phyloP scores from a whole-genome alignment of 768 basidiomycete species.

The Kwoniella europaea region DNA sequence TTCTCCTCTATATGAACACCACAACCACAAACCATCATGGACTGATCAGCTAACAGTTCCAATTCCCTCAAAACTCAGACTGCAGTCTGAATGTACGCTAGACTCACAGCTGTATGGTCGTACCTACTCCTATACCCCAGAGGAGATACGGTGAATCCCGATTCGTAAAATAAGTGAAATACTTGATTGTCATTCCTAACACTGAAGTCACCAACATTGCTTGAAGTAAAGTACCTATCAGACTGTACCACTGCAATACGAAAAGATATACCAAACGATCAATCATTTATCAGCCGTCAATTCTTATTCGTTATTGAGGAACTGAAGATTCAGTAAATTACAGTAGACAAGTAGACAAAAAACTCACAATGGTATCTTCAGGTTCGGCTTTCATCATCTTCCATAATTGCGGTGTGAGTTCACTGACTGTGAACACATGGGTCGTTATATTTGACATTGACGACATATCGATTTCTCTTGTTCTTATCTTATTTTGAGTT shows the following conservation, averaged over 20 bases:
- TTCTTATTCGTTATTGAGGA: background rate
- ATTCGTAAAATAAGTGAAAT: conserved; percentile 20
- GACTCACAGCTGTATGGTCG: conserved; percentile 18
- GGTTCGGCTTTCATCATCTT: background rate
- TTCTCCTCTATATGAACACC: background rate
- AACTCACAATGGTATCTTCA: conserved; percentile 15
- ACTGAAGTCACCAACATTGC: conserved; percentile 17
- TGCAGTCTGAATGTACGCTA: too few species aligned
- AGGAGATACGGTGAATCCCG: conserved; percentile 14
- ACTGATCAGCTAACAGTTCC: background rate
- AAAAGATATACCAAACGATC: background rate
- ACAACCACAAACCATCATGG: background rate
- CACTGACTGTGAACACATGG: background rate
- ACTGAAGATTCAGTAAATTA: background rate
- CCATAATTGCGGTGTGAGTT: conserved; percentile 12
- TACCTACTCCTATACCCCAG: conserved; percentile 19
- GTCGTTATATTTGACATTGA: conserved; percentile 3
- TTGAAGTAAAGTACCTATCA: conserved; percentile 16
- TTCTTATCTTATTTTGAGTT: too few species aligned
- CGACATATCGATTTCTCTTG: background rate
- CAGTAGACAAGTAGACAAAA: background rate
- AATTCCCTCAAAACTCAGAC: too few species aligned
- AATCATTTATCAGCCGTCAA: background rate
- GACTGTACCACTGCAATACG: conserved; percentile 11
- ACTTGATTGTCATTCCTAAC: conserved; percentile 14